Percentiles rank a stretch among this genome's conserved stretches.
Evolutionary conservation across 2,329 filamentous ascomycete genomes (phyloP).

Genomic region (Epichloe typhina): DNA sequence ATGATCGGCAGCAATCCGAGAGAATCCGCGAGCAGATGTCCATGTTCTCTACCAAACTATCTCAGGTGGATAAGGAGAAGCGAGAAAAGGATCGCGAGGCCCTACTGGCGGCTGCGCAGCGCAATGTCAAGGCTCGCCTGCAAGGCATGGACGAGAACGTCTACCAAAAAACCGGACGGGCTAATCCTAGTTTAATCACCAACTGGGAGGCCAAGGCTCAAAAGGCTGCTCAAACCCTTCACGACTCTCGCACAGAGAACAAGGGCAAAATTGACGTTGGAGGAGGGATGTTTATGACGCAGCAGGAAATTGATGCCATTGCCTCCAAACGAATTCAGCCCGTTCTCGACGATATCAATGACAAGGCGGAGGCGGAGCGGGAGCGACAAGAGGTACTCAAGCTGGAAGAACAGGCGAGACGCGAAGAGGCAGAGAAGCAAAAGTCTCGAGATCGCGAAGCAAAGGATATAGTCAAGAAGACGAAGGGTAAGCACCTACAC

Average conservation of each 20-base stretch:
- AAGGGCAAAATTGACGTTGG: constrained; percentile 55
- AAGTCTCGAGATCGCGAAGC: constrained; percentile 39
- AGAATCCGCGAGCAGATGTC: constrained; percentile 71
- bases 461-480: constrained; percentile 37
- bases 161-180: constrained; percentile 61
- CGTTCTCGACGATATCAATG: constrained; percentile 71
- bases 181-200: constrained; percentile 52
- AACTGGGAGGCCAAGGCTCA: constrained; percentile 73
- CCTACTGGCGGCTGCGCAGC: constrained; percentile 65
- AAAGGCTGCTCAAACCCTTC: constrained; percentile 52
- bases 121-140: constrained; percentile 70
- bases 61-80: constrained; percentile 60
- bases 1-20: constrained; percentile 56
- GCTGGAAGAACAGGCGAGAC: constrained; percentile 43
- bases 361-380: constrained; percentile 59
- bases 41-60: constrained; percentile 54
- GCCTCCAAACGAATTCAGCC: constrained; percentile 68
- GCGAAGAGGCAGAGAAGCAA: constrained; percentile 35
- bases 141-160: constrained; percentile 73
- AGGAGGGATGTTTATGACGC: constrained; percentile 66
- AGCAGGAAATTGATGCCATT: constrained; percentile 65
- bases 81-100: constrained; percentile 60
- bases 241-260: constrained; percentile 44
- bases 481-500: constrained; percentile 40
- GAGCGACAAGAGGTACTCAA: constrained; percentile 54